A percentile compares a stretch with the other conserved stretches of the same genome.
These are phyloP conservation scores for Piper longum DNA, from an alignment of 164 flowering plant species.

Conservation along the genomic window DNA sequence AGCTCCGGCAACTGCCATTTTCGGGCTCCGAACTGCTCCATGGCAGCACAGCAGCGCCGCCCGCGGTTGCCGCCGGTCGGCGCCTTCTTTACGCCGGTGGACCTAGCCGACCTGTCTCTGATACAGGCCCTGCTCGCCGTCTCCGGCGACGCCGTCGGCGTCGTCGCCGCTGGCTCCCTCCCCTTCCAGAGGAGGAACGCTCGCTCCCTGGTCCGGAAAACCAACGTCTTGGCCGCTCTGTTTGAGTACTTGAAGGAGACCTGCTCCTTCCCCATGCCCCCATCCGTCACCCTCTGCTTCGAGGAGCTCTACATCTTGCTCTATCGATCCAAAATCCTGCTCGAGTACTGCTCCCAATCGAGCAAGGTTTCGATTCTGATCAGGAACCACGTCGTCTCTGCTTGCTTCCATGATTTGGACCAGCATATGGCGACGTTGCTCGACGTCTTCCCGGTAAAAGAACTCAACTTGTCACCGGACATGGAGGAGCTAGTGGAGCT, in stretches of 20 bases:
- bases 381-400: conserved; percentile 59
- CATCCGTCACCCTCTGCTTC: conserved; percentile 48
- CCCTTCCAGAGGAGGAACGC: conserved; percentile 54
- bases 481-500: conserved; percentile 51
- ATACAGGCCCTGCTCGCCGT: conserved; percentile 36
- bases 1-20: no score
- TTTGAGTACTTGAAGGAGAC: conserved; percentile 25
- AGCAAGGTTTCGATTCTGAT: conserved; percentile 75
- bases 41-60: conserved; percentile 50
- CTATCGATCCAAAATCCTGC: conserved; percentile 47
- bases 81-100: conserved; percentile 58
- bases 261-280: conserved; percentile 11
- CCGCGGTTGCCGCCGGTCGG: conserved; percentile 56
- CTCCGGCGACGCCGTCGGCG: conserved; percentile 26
- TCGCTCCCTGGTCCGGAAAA: conserved; percentile 44
- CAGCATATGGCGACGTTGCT: conserved; percentile 74
- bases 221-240: conserved; percentile 40
- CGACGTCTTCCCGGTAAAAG: conserved; percentile 65
- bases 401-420: conserved; percentile 65
- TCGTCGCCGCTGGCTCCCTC: conserved; percentile 15
- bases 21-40: background rate
- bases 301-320: conserved; percentile 68
- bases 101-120: conserved; percentile 40
- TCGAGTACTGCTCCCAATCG: conserved; percentile 56
- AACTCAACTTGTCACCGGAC: conserved; percentile 39